These are phyloP conservation scores for Fraxinus albicans DNA, from an alignment of 305 asterid genomes.

Conservation along the genomic window DNA sequence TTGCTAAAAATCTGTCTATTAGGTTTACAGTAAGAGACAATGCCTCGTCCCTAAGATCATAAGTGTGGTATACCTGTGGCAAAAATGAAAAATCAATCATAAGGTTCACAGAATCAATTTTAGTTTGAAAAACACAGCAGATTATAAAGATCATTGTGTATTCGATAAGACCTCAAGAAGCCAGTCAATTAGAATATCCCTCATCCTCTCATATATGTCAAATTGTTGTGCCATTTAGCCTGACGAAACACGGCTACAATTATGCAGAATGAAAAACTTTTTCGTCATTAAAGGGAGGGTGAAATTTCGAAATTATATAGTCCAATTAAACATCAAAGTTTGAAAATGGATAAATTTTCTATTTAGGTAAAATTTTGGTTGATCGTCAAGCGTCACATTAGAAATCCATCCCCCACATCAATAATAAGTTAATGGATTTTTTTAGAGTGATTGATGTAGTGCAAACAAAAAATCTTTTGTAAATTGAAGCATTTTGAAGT, in stretches of 20 bases:
- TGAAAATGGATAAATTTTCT: too few species aligned
- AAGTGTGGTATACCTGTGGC: constrained; percentile 88
- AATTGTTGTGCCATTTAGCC: constrained; percentile 68
- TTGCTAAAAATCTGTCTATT: constrained; percentile 44
- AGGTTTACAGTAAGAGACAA: constrained; percentile 57
- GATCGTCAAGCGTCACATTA: too few species aligned
- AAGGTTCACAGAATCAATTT: constrained; percentile 31
- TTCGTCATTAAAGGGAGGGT: not conserved
- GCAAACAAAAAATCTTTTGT: too few species aligned
- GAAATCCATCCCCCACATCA: too few species aligned
- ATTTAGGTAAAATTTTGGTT: too few species aligned
- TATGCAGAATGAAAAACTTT: constrained; percentile 33
- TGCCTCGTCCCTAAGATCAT: constrained; percentile 80
- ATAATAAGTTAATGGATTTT: too few species aligned
- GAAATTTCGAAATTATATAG: not conserved
- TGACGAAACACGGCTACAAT: constrained; percentile 65
- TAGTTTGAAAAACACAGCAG: too few species aligned
- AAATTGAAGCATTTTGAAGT: too few species aligned
- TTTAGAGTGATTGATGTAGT: too few species aligned
- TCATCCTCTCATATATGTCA: constrained; percentile 83
- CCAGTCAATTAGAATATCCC: constrained; percentile 90
- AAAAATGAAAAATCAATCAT: too few species aligned
- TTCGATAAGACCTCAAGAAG: constrained; percentile 49
- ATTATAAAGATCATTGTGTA: too few species aligned
- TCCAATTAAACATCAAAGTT: too few species aligned